A percentile compares a stretch with the other conserved stretches of the same genome.
Conservation (phyloP, 2,329 filamentous ascomycete genomes). For the Lachnellula suecica region DNA sequence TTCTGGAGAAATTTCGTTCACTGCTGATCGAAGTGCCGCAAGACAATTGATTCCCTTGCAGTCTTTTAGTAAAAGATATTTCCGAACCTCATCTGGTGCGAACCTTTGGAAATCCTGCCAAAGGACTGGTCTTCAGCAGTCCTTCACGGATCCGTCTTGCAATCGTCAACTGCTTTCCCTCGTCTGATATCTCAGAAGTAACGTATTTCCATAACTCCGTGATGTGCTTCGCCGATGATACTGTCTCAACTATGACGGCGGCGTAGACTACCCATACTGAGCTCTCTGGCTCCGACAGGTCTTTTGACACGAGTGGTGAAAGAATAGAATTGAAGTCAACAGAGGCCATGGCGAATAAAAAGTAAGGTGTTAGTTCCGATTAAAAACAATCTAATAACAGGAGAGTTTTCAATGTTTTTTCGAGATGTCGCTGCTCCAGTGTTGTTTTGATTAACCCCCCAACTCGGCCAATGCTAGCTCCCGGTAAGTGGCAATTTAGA, state of each 20-base stretch:
- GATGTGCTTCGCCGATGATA: background rate
- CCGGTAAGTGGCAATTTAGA: too few species aligned
- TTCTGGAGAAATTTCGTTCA: background rate
- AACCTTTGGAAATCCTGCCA: conserved; percentile 1
- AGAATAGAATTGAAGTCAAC: background rate
- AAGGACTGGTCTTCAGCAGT: background rate
- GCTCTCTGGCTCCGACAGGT: background rate
- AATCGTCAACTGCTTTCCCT: background rate
- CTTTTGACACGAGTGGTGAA: background rate
- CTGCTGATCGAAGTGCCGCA: background rate
- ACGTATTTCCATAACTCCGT: conserved; percentile 1
- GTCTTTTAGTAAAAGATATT: background rate
- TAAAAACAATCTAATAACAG: background rate
- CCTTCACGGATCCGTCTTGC: conserved; percentile 1
- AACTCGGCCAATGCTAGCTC: too few species aligned
- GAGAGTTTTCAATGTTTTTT: background rate
- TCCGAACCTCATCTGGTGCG: background rate
- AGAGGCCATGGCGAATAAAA: background rate
- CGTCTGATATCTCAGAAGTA: background rate
- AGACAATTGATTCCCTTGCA: background rate
- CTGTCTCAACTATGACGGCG: background rate
- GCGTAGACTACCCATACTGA: conserved; percentile 2
- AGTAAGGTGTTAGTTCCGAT: too few species aligned
- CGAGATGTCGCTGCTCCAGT: too few species aligned
- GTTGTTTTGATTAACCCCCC: too few species aligned